These are phyloP conservation scores for Drechslerella dactyloides DNA, from an alignment of 2,329 filamentous ascomycete genomes.

Conservation along the genomic window DNA sequence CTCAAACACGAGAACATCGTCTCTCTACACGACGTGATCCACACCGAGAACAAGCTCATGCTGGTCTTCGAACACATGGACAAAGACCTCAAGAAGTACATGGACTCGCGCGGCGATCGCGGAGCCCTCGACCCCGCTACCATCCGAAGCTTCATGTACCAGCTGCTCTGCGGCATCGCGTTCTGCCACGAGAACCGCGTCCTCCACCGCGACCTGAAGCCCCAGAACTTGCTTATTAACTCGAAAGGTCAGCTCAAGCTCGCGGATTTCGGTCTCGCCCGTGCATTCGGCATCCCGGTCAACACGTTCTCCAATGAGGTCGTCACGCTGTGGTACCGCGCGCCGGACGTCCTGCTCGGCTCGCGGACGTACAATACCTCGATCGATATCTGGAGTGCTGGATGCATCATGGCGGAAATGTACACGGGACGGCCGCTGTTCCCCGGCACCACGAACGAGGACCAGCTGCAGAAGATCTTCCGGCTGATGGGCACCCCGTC, in stretches of 20 bases:
- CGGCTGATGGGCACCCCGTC: slow-evolving; percentile 97
- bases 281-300: slow-evolving; percentile 94
- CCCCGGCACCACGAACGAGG: slow-evolving; percentile 96
- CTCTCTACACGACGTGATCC: slow-evolving; percentile 95
- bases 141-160: slow-evolving; percentile 99
- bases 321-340: slow-evolving; percentile 96
- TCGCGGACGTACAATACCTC: slow-evolving; percentile 98
- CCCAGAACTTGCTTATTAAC: slow-evolving; percentile 95
- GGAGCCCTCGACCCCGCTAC: slow-evolving; percentile 85
- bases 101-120: slow-evolving; percentile 89
- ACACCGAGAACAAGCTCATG: slow-evolving; percentile 99
- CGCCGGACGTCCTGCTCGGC: slow-evolving; percentile 91
- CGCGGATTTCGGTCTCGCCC: slow-evolving; percentile 90
- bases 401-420: slow-evolving; percentile 99
- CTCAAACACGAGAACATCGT: slow-evolving; percentile 99
- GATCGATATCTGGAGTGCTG: slow-evolving; percentile 98
- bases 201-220: slow-evolving; percentile 92
- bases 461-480: slow-evolving; percentile 96
- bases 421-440: slow-evolving; percentile 95
- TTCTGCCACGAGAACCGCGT: slow-evolving; percentile 98
- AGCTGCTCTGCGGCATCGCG: slow-evolving; percentile 91
- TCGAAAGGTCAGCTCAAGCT: slow-evolving; percentile 87
- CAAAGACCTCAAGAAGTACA: slow-evolving; percentile 96
- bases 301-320: slow-evolving; percentile 99
- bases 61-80: slow-evolving; percentile 99